A percentile compares a stretch with the other conserved stretches of the same genome.
These are phyloP conservation scores for Magnolia officinalis DNA, from an alignment of 164 flowering plant species.

Conservation along the genomic window DNA sequence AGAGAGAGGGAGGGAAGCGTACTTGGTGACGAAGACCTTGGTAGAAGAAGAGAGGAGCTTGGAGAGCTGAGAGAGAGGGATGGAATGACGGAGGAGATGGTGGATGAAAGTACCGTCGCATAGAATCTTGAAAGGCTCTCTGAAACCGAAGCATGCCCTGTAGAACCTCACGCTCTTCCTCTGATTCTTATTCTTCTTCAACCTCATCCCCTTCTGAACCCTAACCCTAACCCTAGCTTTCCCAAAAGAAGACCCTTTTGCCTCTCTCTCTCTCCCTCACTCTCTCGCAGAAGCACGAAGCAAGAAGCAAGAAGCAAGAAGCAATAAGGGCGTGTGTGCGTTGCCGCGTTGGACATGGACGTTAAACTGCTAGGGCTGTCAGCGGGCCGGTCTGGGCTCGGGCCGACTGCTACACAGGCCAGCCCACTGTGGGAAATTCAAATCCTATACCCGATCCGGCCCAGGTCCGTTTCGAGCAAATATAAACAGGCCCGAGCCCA, in stretches of 20 bases:
- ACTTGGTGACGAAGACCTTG: slow-evolving; percentile 80
- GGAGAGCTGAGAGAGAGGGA: slow-evolving; percentile 12
- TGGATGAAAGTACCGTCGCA: slow-evolving; percentile 88
- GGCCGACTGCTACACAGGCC: too few relatives aligned
- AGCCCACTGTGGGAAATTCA: too few relatives aligned
- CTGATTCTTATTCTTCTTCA: slow-evolving; percentile 67
- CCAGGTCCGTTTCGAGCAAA: too few relatives aligned
- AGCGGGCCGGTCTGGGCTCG: too few relatives aligned
- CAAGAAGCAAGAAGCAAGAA: neutral
- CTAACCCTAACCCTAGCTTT: neutral
- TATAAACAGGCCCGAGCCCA: too few relatives aligned
- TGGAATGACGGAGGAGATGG: slow-evolving; percentile 41
- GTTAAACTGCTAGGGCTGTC: too few relatives aligned
- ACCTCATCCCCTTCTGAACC: slow-evolving; percentile 43
- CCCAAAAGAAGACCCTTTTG: neutral
- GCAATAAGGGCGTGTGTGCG: too few relatives aligned
- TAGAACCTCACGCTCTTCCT: slow-evolving; percentile 59
- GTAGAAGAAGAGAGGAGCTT: slow-evolving; percentile 47
- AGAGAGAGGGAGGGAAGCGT: neutral
- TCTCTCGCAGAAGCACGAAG: neutral
- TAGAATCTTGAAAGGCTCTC: slow-evolving; percentile 72
- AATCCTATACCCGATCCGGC: too few relatives aligned
- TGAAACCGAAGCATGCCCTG: slow-evolving; percentile 67
- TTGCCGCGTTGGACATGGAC: too few relatives aligned
- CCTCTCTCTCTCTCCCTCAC: neutral